Evolutionary conservation across 805 yeast genomes (phyloP).

Genomic region (Kazachstania bromeliacearum): DNA sequence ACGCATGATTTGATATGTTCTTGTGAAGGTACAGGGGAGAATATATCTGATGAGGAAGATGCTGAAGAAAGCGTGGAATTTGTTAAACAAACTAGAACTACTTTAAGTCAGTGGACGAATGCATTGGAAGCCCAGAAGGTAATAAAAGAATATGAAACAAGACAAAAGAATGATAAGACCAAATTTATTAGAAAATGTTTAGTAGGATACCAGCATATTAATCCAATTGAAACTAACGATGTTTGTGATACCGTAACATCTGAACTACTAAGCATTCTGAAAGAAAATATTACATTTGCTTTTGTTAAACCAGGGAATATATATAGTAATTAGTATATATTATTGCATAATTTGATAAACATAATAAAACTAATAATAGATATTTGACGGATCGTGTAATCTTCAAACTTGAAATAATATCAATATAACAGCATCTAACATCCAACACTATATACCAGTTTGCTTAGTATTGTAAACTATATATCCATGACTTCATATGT

Average conservation of each 20-base stretch:
- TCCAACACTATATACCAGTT: no score
- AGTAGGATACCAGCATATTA: constrained; percentile 52
- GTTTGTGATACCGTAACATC: constrained; percentile 14
- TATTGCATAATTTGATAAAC: background rate
- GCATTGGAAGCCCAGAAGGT: constrained; percentile 39
- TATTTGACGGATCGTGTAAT: no score
- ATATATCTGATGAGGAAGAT: constrained; percentile 6
- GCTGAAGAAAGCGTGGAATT: constrained; percentile 7
- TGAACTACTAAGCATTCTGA: constrained; percentile 10
- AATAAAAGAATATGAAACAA: constrained; percentile 15
- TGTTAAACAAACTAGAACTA: constrained; percentile 3
- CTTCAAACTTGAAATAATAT: background rate
- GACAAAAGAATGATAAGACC: constrained; percentile 26
- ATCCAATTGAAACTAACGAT: constrained; percentile 32
- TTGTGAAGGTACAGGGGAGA: constrained; percentile 50
- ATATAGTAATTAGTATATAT: background rate
- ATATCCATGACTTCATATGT: no score
- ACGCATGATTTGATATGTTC: constrained; percentile 73
- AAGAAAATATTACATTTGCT: constrained; percentile 18
- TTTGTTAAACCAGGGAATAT: constrained; percentile 19
- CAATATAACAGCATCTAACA: no score
- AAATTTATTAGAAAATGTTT: constrained; percentile 49
- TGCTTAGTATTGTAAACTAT: no score
- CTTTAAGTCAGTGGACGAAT: constrained; percentile 38
- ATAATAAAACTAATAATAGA: background rate